Evolutionary conservation across 176 grass and related monocot genomes (phyloP).

Genomic region (Juncus inflexus): DNA sequence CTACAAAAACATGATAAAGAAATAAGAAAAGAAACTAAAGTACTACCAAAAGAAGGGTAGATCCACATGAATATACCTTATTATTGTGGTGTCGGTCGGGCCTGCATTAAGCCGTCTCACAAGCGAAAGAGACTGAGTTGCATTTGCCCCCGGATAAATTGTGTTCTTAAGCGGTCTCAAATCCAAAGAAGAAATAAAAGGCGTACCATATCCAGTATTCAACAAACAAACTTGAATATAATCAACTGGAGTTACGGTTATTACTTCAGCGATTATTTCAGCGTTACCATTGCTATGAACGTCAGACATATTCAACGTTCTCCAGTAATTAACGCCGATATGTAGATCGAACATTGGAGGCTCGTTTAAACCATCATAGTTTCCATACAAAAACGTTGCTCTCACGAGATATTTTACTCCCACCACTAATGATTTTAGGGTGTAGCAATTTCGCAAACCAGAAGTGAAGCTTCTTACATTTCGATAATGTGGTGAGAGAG

Average conservation of each 20-base stretch:
- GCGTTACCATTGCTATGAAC: not conserved
- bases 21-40: too few species aligned
- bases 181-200: slow-evolving; percentile 54
- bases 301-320: slow-evolving; percentile 26
- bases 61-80: slow-evolving; percentile 24
- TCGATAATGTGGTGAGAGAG: not conserved
- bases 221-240: slow-evolving; percentile 43
- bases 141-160: slow-evolving; percentile 22
- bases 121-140: slow-evolving; percentile 17
- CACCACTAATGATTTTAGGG: not conserved
- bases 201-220: slow-evolving; percentile 46
- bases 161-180: slow-evolving; percentile 35
- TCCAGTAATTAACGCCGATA: slow-evolving; percentile 31
- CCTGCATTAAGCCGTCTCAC: slow-evolving; percentile 23
- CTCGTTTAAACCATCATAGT: not conserved
- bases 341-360: not conserved
- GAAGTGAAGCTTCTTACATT: slow-evolving; percentile 48
- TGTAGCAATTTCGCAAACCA: slow-evolving; percentile 2
- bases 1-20: too few species aligned
- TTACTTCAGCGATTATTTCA: not conserved
- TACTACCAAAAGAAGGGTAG: too few species aligned
- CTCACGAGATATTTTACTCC: slow-evolving; percentile 1
- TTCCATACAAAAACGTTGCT: not conserved
- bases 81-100: not conserved
- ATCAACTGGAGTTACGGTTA: slow-evolving; percentile 8